Evolutionary conservation across 202 grass and related monocot species (phyloP), one percentile per base, ranked within the genome.

Genomic region (Schoenoplectus triqueter): DNA sequence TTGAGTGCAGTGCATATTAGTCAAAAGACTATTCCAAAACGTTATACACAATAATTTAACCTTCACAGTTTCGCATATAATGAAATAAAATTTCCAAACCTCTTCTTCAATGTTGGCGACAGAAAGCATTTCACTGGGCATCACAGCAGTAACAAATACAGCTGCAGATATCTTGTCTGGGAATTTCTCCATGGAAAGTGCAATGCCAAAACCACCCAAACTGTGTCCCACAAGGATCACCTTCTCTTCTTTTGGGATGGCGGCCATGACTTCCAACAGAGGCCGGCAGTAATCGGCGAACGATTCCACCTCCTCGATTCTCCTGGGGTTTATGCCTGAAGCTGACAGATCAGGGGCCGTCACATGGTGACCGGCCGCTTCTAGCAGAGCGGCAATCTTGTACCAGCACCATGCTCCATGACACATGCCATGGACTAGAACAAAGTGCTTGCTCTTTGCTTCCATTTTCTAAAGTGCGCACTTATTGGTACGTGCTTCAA

Each of bases 331-430:
- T 5, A 85, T 85, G 64, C 94, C 92, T 2, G 87, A 88, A 56
- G 92, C 92, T 19, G 80, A 90, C 15, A 97, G 70, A 77, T 94
- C 94, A 40, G 88, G 87, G 64, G 80, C 71, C 11, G 83, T 92
- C 45, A 94, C 90, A 40, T 66, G 88, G 73, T 92, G 80, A 51
- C 94, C 92, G 2, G 90, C 72, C 0, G 81, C 69, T 42, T 71
- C 68, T 13, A 97, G 92, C 67, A 55, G 48, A 13, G 90, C 40
- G 11, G 87, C 90, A 64, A 91, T 82, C 81, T 97, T 94, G 88
- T 87, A 92, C 88, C 90, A 97, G 51, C 90, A 85, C 94, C 94
- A 97, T 54, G 88, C 94, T 21, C 94, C 94, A 42, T 78, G 67
- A 66, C 87, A 79, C 45, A 88, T 82, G 69, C 92, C 94, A 85